Base-by-base conservation (phyloP, 1,139 yeast species). In the Taphrina pruni region DNA sequence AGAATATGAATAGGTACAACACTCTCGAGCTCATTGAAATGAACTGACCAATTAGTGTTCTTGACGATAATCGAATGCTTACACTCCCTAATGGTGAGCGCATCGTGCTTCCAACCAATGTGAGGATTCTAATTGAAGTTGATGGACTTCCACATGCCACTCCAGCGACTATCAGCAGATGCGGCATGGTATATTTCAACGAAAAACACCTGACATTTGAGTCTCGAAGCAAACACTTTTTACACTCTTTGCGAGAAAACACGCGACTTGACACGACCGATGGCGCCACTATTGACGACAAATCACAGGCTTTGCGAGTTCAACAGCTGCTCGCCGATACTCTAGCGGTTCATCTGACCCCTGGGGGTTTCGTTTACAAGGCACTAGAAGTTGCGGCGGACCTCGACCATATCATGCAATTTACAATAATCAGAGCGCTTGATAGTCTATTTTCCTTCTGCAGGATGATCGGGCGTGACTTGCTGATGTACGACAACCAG, bases 1-100 rank as follows among this genome's bases (percentile, higher is more conserved):
- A 94, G 75, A 89, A 89, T 71, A 80, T 94, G 73, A 94, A 94
- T 78, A 88, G 74, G 74, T 72, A 69, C 11, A 66, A 9, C 21
- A 17, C 12, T 41, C 36, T 12, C 8, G 26, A 20, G n/a, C 8
- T n/a, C 14, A 54, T 39, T 17, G 26, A 50, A 46, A 32, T 58
- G 43, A 39, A 14, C 11, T 39, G 14, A 17, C 6, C 48, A 45
- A 45, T 9, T 32, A 74, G 96, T 80, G 95, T 92, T 12, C 81
- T 94, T 43, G 99, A 94, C 78, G 98, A 94, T 74, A 94, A 92
- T 77, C 87, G 85, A 73, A 75, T 89, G 0, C 79, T 93, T 65
- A 92, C 98, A 0, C 81, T 94, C 20, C 96, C 98, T 0, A 92
- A 87, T 76, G 98, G 98, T 56, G 98, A 94, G 75, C 84, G 97